phyloP scores from a whole-genome alignment of 257 asterid genomes.

The Thymus mandschuricus region DNA sequence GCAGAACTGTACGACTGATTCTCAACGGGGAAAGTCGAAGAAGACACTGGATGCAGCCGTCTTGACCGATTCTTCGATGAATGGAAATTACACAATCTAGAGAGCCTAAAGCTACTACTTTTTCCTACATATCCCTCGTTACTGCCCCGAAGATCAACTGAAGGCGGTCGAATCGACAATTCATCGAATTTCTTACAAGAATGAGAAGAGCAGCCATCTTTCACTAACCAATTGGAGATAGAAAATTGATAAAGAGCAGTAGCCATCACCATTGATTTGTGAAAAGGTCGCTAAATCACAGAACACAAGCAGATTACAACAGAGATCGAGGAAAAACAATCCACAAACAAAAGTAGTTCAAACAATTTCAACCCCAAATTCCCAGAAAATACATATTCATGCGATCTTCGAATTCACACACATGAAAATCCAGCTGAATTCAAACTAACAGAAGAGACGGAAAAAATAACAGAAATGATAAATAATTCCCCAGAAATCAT shows the following conservation, averaged over 20 bases:
- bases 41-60: slow-evolving; percentile 30
- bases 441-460: not conserved
- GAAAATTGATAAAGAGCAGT: slow-evolving; percentile 37
- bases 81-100: not conserved
- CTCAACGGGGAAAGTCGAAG: slow-evolving; percentile 36
- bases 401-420: not conserved
- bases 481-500: not conserved
- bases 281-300: slow-evolving; percentile 16
- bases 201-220: slow-evolving; percentile 35
- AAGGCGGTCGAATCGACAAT: slow-evolving; percentile 21
- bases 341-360: not conserved
- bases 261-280: slow-evolving; percentile 40
- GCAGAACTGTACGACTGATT: slow-evolving; percentile 26
- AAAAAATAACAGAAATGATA: not conserved
- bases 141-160: slow-evolving; percentile 10
- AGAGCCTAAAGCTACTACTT: slow-evolving; percentile 27
- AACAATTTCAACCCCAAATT: slow-evolving; percentile 1
- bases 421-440: slow-evolving; percentile 17
- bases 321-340: slow-evolving; percentile 7
- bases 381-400: not conserved
- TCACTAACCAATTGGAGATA: slow-evolving; percentile 24
- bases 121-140: slow-evolving; percentile 21
- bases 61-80: slow-evolving; percentile 24
- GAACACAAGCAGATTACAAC: slow-evolving; percentile 21
- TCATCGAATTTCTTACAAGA: slow-evolving; percentile 23